A percentile compares a stretch with the other conserved stretches of the same genome.
Conservation (phyloP, 345 rosid genomes). For the Gossypium longicalyx region DNA sequence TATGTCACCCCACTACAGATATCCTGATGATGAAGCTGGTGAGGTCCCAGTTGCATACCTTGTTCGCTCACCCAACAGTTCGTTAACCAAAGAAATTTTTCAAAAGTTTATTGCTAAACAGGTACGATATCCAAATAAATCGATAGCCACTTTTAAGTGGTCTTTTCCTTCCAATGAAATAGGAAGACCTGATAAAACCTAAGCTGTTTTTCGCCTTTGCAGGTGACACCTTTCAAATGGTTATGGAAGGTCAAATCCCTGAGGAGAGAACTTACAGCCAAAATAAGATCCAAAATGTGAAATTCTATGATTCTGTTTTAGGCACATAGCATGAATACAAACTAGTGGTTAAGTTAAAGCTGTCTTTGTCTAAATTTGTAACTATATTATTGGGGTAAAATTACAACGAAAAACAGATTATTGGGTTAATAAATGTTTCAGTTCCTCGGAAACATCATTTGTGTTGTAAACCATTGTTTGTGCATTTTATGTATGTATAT, state of each 20-base stretch:
- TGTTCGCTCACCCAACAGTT: conserved; percentile 58
- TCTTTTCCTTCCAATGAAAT: neutral
- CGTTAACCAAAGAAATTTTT: conserved; percentile 61
- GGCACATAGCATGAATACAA: neutral
- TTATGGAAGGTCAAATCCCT: conserved; percentile 65
- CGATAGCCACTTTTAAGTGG: neutral
- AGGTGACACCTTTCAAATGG: conserved; percentile 90
- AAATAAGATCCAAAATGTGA: conserved; percentile 63
- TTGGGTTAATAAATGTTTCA: neutral
- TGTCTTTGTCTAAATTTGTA: neutral
- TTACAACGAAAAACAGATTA: neutral
- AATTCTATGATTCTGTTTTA: neutral
- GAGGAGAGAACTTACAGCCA: conserved; percentile 64
- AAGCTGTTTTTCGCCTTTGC: neutral
- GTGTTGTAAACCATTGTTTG: neutral
- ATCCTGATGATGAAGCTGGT: conserved; percentile 90
- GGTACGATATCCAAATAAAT: conserved; percentile 30
- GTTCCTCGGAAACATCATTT: neutral
- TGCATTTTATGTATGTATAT: neutral
- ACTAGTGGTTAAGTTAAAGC: neutral
- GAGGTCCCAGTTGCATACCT: conserved; percentile 88
- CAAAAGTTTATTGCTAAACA: conserved; percentile 67
- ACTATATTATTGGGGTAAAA: neutral
- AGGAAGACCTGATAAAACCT: neutral
- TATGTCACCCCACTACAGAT: conserved; percentile 32